Evolutionary conservation across 2,329 filamentous ascomycete genomes (phyloP).

Genomic region (Aureobasidium sp.): DNA sequence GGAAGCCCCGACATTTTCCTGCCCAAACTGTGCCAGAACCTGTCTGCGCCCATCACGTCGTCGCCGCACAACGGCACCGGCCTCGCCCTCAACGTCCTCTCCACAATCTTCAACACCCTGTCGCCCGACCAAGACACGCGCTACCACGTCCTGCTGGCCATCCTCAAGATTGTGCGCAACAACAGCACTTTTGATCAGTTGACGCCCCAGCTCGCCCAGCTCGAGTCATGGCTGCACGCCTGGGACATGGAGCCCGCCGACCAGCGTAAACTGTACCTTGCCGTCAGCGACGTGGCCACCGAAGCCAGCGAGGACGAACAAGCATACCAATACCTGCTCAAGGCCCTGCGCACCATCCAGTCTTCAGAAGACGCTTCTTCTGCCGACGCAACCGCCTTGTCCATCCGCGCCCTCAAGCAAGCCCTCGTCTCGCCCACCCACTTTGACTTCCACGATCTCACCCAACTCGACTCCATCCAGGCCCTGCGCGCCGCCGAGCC

Average conservation of each 20-base stretch:
- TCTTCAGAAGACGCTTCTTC: constrained; percentile 51
- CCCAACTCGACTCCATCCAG: constrained; percentile 69
- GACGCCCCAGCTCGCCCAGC: constrained; percentile 72
- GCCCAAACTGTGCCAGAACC: constrained; percentile 79
- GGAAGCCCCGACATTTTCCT: constrained; percentile 80
- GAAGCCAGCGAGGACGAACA: constrained; percentile 72
- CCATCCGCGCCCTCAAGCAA: constrained; percentile 57
- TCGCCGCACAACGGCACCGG: constrained; percentile 79
- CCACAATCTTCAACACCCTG: constrained; percentile 95
- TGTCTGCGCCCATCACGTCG: constrained; percentile 76
- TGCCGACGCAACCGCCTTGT: constrained; percentile 51
- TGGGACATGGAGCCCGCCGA: constrained; percentile 83
- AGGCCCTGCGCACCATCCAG: constrained; percentile 69
- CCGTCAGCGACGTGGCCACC: constrained; percentile 72
- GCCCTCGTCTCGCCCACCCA: constrained; percentile 60
- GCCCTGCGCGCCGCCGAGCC: constrained; percentile 78
- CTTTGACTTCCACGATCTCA: constrained; percentile 68
- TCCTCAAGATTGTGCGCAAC: constrained; percentile 71
- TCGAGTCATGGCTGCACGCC: constrained; percentile 72
- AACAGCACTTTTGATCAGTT: constrained; percentile 65
- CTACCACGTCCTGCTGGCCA: constrained; percentile 84
- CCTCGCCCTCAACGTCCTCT: constrained; percentile 82
- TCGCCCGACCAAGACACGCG: constrained; percentile 68
- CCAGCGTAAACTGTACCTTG: constrained; percentile 74
- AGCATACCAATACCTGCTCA: constrained; percentile 64